Evolutionary conservation across 176 grass and related monocot genomes (phyloP), one percentile per base, ranked within the genome.

Genomic region (Coix lacrymajobi): DNA sequence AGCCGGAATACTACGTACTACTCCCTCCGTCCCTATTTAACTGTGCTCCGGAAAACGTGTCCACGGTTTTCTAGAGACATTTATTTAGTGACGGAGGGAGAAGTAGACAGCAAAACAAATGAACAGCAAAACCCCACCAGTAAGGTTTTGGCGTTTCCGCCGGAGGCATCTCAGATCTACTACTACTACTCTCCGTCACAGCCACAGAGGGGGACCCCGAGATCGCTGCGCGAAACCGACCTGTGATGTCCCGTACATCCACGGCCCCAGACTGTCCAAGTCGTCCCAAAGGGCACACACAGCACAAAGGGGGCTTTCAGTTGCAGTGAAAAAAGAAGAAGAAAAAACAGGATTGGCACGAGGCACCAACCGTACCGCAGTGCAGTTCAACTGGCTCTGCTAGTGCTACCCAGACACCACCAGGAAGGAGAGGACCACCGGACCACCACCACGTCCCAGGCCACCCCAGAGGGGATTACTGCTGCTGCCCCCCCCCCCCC

Each of bases 131-230:
- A 86, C 79, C 20, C 37, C 43, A 73, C 70, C 66, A 46, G 83
- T 15, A 36, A 56, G 45, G 83, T 58, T 69, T 62, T 49, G 84
- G 76, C 56, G n/a, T 48, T 82, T 13, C 15, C 39, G 78, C 65
- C 37, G 79, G 73, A 78, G 73, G 65, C 88, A 85, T 85, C 88
- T 90, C 79, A 86, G 88, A 90, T 86, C 79, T 86, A 81, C 87
- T 45, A 48, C 40, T 43, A 11, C 41, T 11, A n/a, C n/a, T n/a
- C n/a, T 11, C 58, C 29, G 3, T 12, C 65, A 11, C 62, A 51
- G 9, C 1, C 37, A 7, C 1, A 20, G 29, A 63, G 88, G 83
- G 72, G 88, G 83, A 32, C 37, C 83, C 57, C 83, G 13, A 73
- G 83, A 85, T 85, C 26, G 71, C 78, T 57, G 83, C 32, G 46